A percentile compares a stretch with the other conserved stretches of the same genome.
phyloP scores from a whole-genome alignment of 2,329 filamentous ascomycete species.

The Pseudovirgaria hyperparasitica region DNA sequence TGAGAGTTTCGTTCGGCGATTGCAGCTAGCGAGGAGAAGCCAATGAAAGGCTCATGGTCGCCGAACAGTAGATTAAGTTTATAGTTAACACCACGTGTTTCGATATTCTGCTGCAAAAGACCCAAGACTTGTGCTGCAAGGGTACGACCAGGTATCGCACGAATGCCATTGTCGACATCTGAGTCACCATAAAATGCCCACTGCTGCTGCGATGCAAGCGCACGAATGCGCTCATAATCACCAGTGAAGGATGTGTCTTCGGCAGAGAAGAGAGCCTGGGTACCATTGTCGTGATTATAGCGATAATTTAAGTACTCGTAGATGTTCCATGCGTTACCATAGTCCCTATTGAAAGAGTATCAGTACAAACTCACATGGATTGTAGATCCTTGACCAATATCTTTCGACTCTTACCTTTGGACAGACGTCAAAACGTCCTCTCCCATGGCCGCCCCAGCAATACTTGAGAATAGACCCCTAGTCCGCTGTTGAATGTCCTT shows the following conservation, averaged over 20 bases:
- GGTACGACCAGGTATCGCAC: constrained; percentile 21
- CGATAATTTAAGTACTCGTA: neutral
- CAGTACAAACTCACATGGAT: neutral
- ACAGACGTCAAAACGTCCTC: constrained; percentile 25
- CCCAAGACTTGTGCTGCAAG: constrained; percentile 18
- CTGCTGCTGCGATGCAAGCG: constrained; percentile 39
- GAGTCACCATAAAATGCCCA: too few relatives aligned
- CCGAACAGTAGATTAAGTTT: constrained; percentile 31
- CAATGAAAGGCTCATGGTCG: constrained; percentile 33
- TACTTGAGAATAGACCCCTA: constrained; percentile 31
- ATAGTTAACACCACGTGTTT: constrained; percentile 9
- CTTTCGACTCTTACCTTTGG: constrained; percentile 14
- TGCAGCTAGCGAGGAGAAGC: constrained; percentile 35
- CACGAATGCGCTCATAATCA: constrained; percentile 18
- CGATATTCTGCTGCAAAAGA: constrained; percentile 14
- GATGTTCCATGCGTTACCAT: constrained; percentile 34
- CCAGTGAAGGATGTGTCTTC: constrained; percentile 6
- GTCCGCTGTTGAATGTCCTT: constrained; percentile 23
- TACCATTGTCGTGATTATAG: neutral
- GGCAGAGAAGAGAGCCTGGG: neutral
- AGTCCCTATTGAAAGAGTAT: constrained; percentile 26
- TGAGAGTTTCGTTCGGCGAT: constrained; percentile 27
- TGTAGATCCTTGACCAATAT: neutral
- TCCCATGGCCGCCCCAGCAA: constrained; percentile 31
- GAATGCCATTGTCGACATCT: too few relatives aligned